Evolutionary conservation across 768 basidiomycete species (phyloP), one percentile per base, ranked within the genome.

Genomic region (Mycena olivaceomarginata): DNA sequence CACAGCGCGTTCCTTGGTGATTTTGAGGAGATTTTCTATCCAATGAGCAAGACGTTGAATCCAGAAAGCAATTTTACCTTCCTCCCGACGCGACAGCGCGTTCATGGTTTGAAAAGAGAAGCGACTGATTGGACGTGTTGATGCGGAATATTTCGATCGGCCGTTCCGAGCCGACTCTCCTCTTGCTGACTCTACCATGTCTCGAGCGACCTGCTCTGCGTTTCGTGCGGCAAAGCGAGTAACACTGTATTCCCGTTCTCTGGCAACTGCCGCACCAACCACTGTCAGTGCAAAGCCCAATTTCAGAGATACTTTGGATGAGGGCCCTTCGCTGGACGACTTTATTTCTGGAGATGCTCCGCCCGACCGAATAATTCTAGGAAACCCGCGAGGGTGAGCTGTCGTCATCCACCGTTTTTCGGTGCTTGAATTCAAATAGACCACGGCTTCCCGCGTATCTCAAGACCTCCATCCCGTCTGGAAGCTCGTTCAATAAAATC

Each of bases 381-480:
- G 96, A 57, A 96, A 94, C 79, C 88, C 92, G 8, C 91, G 88
- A 77, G 91, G 90, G 96, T 94, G 82, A 78, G 91, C 40, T 25
- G 75, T 8, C 8, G 4, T 13, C 37, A 31, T 51, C 48, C 63
- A 70, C 9, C 59, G 16, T 11, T 20, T 2, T 11, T 46, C 31
- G 57, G 43, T 67, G 53, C 63, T 66, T 79, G 25, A 46, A 15
- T 31, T 70, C 25, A 46, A 63, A 39, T 43, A 98, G 97, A 43
- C 96, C 96, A 57, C 94, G 97, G 48, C 90, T 99, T 11, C 97
- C 97, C 22, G 91, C 93, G 1, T 94, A 93, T 86, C 88, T 99
- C 56, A 98, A 98, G 89, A 98, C 97, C 15, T 93, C 93, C 53
- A 97, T 98, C 78, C 98, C 98, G 1, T 96, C 95, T 0, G 96